Evolutionary conservation across 768 basidiomycete genomes (phyloP), one percentile per base, ranked within the genome.

Genomic region (Sporobolomyces pararoseus): DNA sequence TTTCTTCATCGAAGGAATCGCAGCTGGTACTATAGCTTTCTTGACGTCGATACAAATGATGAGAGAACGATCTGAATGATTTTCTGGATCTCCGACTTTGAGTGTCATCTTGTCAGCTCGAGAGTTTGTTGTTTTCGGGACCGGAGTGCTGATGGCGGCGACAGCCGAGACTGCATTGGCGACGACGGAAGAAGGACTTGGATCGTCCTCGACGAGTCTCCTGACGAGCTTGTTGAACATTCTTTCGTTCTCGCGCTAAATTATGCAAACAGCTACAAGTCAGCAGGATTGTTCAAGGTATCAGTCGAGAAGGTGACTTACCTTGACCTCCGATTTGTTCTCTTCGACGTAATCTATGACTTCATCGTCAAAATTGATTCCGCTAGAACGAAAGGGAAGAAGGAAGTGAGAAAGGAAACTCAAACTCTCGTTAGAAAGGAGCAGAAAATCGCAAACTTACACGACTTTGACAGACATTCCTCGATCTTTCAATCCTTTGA

Each of bases 321-420:
- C 94, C 84, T 95, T 95, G 60, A 86, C 84, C 6, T 81, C 66
- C 9, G 85, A 82, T 78, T 95, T 94, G 71, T 85, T 81, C 60
- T 87, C 83, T 77, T 91, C 88, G 14, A 81, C 78, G 76, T 84
- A 89, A 1, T 80, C 84, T 17, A 84, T 79, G 25, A 86, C 84
- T 44, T 87, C 86, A 75, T 91, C 89, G 59, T 86, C 90, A 79
- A 95, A 94, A 79, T 92, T 90, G 50, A 92, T 83, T 7, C 92
- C 91, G n/a, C 91, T 94, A 73, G 39, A 27, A 39, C 37, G 17
- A 42, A 42, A 42, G 37, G 39, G 72, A 27, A 75, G 53, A 52
- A 25, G 65, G 55, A 25, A 37, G 44, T 25, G 14, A 31, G 51
- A 42, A n/a, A n/a, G n/a, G n/a, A n/a, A n/a, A n/a, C n/a, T n/a